phyloP scores from a whole-genome alignment of 805 yeast species.

The Starmerella sp. region DNA sequence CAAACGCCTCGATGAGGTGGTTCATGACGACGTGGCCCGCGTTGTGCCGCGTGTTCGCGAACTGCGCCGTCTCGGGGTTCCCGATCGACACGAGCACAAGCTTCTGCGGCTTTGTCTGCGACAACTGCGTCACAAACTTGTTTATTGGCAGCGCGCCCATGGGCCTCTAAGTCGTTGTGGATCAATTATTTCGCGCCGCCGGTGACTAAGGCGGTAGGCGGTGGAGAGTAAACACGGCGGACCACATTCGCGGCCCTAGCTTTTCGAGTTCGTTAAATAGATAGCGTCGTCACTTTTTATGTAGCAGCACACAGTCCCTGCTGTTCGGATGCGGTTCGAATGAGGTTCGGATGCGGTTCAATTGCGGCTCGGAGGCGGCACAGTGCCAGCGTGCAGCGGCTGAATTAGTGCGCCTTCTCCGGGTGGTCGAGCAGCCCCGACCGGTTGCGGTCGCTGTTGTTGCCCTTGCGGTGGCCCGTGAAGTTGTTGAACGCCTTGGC shows the following conservation, averaged over 20 bases:
- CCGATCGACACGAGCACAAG: slow-evolving; percentile 43
- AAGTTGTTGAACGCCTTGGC: slow-evolving; percentile 1
- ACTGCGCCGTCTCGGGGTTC: slow-evolving; percentile 54
- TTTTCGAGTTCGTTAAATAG: no score
- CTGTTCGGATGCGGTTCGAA: no score
- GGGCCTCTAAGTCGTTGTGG: not conserved
- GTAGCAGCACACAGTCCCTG: no score
- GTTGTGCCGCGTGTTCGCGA: slow-evolving; percentile 58
- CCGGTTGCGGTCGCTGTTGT: slow-evolving; percentile 1
- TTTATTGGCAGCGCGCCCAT: slow-evolving; percentile 18
- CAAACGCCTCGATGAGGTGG: slow-evolving; percentile 6
- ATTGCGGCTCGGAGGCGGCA: not conserved
- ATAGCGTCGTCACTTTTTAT: no score
- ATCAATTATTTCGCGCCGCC: not conserved
- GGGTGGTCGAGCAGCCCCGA: slow-evolving; percentile 12
- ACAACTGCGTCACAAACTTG: slow-evolving; percentile 16
- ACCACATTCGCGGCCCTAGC: no score
- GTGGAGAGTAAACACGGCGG: no score
- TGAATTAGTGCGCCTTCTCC: not conserved
- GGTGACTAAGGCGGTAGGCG: not conserved
- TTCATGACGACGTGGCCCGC: slow-evolving; percentile 57
- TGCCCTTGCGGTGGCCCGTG: not conserved
- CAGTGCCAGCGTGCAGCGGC: not conserved
- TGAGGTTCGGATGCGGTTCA: not conserved
- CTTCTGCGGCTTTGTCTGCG: slow-evolving; percentile 8